Conservation (phyloP, 2,329 filamentous ascomycete species). For the Podosphaera leucotricha region DNA sequence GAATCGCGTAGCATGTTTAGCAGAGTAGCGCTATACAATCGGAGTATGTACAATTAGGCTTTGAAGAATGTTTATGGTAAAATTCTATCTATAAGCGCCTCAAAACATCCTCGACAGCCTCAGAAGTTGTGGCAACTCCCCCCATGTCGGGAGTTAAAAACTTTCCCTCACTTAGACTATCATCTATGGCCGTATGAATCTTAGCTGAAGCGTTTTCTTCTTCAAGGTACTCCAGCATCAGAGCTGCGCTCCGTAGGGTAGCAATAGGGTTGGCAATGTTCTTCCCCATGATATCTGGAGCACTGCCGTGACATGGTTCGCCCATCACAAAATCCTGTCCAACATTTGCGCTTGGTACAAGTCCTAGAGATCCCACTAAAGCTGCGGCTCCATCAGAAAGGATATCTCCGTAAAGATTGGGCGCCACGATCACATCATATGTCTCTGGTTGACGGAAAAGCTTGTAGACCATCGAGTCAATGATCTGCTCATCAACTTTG, state of each 20-base stretch:
- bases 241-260: conserved; percentile 66
- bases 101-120: conserved; percentile 74
- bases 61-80: background rate
- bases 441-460: conserved; percentile 85
- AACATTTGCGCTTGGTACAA: conserved; percentile 89
- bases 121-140: conserved; percentile 60
- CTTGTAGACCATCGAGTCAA: conserved; percentile 99
- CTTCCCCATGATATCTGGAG: conserved; percentile 83
- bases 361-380: conserved; percentile 70
- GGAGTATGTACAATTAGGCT: background rate
- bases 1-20: no score
- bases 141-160: conserved; percentile 76
- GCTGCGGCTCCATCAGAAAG: conserved; percentile 88
- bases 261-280: conserved; percentile 92
- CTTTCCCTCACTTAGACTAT: conserved; percentile 61
- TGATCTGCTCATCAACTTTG: conserved; percentile 83
- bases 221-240: conserved; percentile 92
- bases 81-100: conserved; percentile 39
- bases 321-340: conserved; percentile 87
- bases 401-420: conserved; percentile 94
- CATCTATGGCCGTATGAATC: conserved; percentile 85
- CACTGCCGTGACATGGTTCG: conserved; percentile 91
- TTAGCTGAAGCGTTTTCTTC: conserved; percentile 66
- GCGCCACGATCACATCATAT: conserved; percentile 96
- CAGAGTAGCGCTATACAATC: background rate